Base-by-base conservation (phyloP, 768 basidiomycete species). In the Suillus weaverae region DNA sequence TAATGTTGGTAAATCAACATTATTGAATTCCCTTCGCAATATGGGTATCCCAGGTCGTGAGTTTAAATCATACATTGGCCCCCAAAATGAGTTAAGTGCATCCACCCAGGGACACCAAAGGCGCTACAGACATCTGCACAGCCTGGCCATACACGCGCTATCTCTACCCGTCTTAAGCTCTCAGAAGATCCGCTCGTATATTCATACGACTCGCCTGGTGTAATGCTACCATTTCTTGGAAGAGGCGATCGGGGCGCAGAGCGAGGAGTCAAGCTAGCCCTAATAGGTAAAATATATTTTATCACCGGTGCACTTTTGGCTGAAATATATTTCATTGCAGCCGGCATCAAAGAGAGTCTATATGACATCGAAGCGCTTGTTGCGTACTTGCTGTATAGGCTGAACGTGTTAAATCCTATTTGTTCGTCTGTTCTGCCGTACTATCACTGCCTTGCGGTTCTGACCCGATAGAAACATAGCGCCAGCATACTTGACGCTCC, bases 181-280 rank as follows among this genome's bases (percentile, higher is more conserved):
- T 90, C 87, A 32, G 75, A 90, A 64, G 83, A 89, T 62, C 95
- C 95, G 3, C 79, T 87, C 9, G 89, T 97, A 13, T 99, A 99
- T 79, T 92, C 97, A 5, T 95, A 90, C 71, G 97, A 99, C 80
- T 89, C 94, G 10, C 97, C 97, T 2, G 97, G 97, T 3, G 92
- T 99, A 55, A 99, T 99, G 96, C 82, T 97, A 50, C 94, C 95
- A 13, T 99, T 91, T 78, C 84, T 99, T 36, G 97, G 97, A 1
- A 86, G 82, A 64, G 97, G 97, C 5, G 83, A 85, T 62, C 84
- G 84, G 67, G 97, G 95, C 20, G 90, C 94, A 60, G 97, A 99
- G 77, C 84, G 93, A 71, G 97, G 93, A 13, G 84, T 97, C 61
- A 98, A 96, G 77, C 85, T 98, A 26, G 96, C 94, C 56, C 79